These are phyloP conservation scores for Chenopodium suecicum DNA, from an alignment of 148 eudicot species.

Conservation along the genomic window DNA sequence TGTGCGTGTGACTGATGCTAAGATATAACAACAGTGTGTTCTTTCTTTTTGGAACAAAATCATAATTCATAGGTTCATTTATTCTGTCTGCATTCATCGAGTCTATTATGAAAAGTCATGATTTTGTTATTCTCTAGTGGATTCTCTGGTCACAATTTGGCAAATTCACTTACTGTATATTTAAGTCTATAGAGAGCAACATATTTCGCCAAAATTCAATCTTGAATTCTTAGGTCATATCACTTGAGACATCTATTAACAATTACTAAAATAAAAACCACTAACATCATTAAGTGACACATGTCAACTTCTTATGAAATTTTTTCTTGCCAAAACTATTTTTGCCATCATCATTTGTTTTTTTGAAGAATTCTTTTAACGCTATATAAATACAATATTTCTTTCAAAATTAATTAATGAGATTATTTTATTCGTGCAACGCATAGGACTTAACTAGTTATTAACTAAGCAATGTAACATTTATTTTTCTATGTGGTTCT, in stretches of 20 bases:
- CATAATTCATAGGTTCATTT: not conserved
- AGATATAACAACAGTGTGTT: not conserved
- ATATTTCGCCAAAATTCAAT: not conserved
- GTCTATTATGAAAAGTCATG: not conserved
- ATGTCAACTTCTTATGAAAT: too few species aligned
- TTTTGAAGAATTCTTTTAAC: too few species aligned
- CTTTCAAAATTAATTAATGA: too few species aligned
- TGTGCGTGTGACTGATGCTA: conserved; percentile 27
- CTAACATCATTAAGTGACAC: too few species aligned
- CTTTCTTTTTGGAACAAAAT: conserved; percentile 2
- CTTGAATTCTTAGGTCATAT: not conserved
- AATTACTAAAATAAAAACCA: too few species aligned
- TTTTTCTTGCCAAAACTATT: too few species aligned
- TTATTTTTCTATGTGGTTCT: too few species aligned
- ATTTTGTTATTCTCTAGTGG: not conserved
- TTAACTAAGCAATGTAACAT: not conserved
- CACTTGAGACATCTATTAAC: not conserved
- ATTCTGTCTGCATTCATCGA: not conserved
- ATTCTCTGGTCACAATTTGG: not conserved
- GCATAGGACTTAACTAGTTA: too few species aligned
- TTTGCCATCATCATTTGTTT: too few species aligned
- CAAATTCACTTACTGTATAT: not conserved
- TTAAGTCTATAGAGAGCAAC: too few species aligned
- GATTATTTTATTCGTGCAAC: too few species aligned
- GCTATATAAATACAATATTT: too few species aligned